Base-by-base conservation (phyloP, 2,329 filamentous ascomycete species). In the Ophiostoma sp. region DNA sequence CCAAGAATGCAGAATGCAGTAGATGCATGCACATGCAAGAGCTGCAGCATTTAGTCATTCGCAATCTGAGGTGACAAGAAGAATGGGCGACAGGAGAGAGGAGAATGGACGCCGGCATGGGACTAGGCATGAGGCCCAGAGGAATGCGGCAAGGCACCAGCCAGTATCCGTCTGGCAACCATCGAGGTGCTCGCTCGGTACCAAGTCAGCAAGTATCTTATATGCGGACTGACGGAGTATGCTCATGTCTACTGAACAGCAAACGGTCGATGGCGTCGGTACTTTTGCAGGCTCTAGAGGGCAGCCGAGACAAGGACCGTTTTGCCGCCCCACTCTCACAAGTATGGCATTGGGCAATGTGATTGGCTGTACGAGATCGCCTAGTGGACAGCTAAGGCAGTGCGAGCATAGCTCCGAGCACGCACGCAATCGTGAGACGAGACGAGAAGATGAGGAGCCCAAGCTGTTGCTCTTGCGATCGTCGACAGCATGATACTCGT, bases 21-120 rank as follows among this genome's bases (percentile, higher is more conserved):
- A 60, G 12, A 60, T 38, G 55, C 55, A 60, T 60, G 55, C 55
- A 38, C 55, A 58, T 58, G 55, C 55, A 60, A 60, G 55, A 60
- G 55, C 27, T 60, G 55, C 55, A 60, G 27, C 27, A 60, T 40
- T 5, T 16, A 60, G 9, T 38, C 11, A 44, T 38, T 38, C n/a
- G 49, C 18, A 52, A 52, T 52, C n/a, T 16, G 45, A 49, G 45
- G 11, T 52, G 49, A 11, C n/a, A 8, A 55, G 7, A 55, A 14
- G 49, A 55, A 55, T 6, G n/a, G 49, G n/a, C 27, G 49, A 18
- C 45, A 14, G 6, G 45, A n/a, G n/a, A 49, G 49, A 27, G 27
- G 27, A 55, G 49, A 55, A 55, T 55, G 49, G 49, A 4, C 7
- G 47, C 16, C 6, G 49, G 14, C 49, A 27, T 27, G 27, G 27